phyloP scores from a whole-genome alignment of 2,329 filamentous ascomycete species.

The Beauveria varroae region DNA sequence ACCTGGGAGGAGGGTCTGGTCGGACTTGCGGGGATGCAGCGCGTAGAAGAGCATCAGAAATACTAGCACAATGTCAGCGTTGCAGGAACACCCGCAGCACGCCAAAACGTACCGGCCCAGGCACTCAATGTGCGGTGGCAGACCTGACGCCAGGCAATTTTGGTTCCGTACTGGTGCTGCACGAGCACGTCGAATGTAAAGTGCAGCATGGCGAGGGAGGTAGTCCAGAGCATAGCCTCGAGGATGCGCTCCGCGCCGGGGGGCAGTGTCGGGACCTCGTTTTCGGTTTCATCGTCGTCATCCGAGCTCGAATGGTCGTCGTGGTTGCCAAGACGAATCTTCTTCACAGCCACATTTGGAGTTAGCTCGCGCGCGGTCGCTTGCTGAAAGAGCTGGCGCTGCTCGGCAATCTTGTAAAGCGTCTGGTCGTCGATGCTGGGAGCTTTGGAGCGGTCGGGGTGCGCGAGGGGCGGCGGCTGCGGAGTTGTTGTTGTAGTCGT shows the following conservation, averaged over 20 bases:
- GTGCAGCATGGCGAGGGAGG: slow-evolving; percentile 63
- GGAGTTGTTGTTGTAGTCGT: slow-evolving; percentile 20
- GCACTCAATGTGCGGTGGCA: slow-evolving; percentile 43
- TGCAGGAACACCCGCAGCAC: too few relatives aligned
- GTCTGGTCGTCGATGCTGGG: slow-evolving; percentile 50
- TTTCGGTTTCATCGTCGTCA: slow-evolving; percentile 17
- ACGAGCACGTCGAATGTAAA: slow-evolving; percentile 74
- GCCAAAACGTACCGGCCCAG: slow-evolving; percentile 38
- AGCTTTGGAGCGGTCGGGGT: slow-evolving; percentile 60
- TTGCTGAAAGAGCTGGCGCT: slow-evolving; percentile 50
- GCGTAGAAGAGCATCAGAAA: slow-evolving; percentile 49
- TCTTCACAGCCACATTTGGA: slow-evolving; percentile 13
- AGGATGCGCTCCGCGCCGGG: slow-evolving; percentile 43
- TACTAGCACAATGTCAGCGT: slow-evolving; percentile 29
- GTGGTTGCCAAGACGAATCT: slow-evolving; percentile 9
- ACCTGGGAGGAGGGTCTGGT: slow-evolving; percentile 41
- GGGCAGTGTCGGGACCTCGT: slow-evolving; percentile 28
- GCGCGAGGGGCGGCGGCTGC: slow-evolving; percentile 22
- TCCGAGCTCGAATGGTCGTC: slow-evolving; percentile 22
- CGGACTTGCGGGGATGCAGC: slow-evolving; percentile 46
- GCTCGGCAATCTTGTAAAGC: slow-evolving; percentile 63
- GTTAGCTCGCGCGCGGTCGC: slow-evolving; percentile 30
- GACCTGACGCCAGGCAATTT: slow-evolving; percentile 53
- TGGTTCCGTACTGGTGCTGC: slow-evolving; percentile 68
- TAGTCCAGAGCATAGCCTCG: slow-evolving; percentile 50